phyloP scores from a whole-genome alignment of 1,139 yeast species.

The Debaryomyces coudertii region DNA sequence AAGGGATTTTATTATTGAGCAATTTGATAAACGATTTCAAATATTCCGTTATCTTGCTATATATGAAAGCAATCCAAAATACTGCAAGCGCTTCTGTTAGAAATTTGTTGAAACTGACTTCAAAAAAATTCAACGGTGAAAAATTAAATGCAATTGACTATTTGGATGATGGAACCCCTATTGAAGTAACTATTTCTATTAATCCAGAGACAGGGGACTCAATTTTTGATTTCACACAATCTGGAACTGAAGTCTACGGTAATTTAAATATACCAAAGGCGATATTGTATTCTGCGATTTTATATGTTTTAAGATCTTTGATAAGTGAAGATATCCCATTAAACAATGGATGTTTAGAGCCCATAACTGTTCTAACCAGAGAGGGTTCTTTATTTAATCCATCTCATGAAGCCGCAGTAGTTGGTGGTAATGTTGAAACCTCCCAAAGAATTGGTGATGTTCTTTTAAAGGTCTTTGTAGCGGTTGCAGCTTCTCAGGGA shows the following conservation, averaged over 20 bases:
- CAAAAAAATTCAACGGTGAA: slow-evolving; percentile 24
- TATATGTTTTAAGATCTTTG: slow-evolving; percentile 43
- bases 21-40: slow-evolving; percentile 40
- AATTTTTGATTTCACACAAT: slow-evolving; percentile 48
- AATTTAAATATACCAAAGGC: slow-evolving; percentile 62
- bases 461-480: slow-evolving; percentile 38
- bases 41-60: slow-evolving; percentile 35
- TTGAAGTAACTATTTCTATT: slow-evolving; percentile 38
- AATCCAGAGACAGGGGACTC: slow-evolving; percentile 36
- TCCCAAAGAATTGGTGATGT: slow-evolving; percentile 46
- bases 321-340: slow-evolving; percentile 45
- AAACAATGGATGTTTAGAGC: slow-evolving; percentile 43
- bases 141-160: slow-evolving; percentile 32
- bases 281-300: slow-evolving; percentile 40
- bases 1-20: slow-evolving; percentile 44
- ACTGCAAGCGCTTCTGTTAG: slow-evolving; percentile 46
- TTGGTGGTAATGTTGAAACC: slow-evolving; percentile 51
- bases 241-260: slow-evolving; percentile 63
- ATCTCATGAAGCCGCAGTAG: slow-evolving; percentile 77
- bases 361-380: slow-evolving; percentile 36
- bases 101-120: slow-evolving; percentile 26
- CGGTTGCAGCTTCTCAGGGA: slow-evolving; percentile 53
- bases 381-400: slow-evolving; percentile 59
- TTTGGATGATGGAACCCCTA: slow-evolving; percentile 52
- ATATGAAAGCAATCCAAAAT: slow-evolving; percentile 50